Base-by-base conservation (phyloP, 768 basidiomycete genomes). In the Termitomyces sp. region DNA sequence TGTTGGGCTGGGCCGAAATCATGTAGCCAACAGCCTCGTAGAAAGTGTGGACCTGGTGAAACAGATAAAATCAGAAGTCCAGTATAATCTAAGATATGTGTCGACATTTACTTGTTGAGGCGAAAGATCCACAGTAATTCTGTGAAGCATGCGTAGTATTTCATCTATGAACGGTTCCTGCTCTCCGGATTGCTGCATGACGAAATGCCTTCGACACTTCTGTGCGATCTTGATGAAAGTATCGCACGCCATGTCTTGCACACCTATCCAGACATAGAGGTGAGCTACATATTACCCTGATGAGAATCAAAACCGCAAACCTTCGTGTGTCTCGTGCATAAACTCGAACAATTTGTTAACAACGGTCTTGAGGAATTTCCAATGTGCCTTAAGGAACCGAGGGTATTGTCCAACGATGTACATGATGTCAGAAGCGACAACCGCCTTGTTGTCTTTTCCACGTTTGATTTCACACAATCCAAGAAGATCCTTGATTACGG, bases 141-240 rank as follows among this genome's bases (percentile, higher is more conserved):
- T 79, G 66, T 97, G 94, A 45, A 99, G 76, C 32, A 89, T 77
- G 52, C 94, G 86, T 46, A 99, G 73, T 55, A 99, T 98, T 72
- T 99, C 97, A 64, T 98, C 95, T 42, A 99, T 89, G 70, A 98
- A 99, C 2, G 97, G 97, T 66, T 99, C 97, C 51, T 85, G 84
- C 71, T 99, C 97, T 56, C 94, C 94, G 9, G 94, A 88, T 70
- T 99, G 97, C 66, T 95, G 93, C 89, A 98, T 94, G 56, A 99
- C 94, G 64, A 99, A 99, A 71, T 99, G 97, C 51, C 96, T 82
- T 39, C 94, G 82, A 69, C 95, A 98, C 71, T 98, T 99, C 70
- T 99, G 97, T 22, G 97, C 94, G 63, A 99, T 99, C 75, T 98
- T 99, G 78, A 99, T 98, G 73, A 99, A 99, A 0, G 97, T 99